These are phyloP conservation scores for Grigorovia jiainica DNA, from an alignment of 805 yeast genomes.

Conservation along the genomic window DNA sequence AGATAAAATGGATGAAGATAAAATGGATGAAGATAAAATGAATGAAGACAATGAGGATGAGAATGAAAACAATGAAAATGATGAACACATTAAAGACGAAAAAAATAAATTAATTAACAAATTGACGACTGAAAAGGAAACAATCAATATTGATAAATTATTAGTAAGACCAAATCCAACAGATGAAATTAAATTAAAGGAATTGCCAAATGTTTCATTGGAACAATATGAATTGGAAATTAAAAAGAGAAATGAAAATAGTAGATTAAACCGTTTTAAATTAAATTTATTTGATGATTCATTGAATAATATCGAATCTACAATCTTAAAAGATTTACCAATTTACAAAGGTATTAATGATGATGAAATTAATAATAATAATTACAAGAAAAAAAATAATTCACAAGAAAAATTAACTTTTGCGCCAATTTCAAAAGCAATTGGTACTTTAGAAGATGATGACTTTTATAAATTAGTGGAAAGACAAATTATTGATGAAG, in stretches of 20 bases:
- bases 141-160: constrained; percentile 33
- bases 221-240: constrained; percentile 20
- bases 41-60: neutral
- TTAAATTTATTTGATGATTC: constrained; percentile 14
- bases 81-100: constrained; percentile 3
- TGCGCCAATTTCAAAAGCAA: constrained; percentile 56
- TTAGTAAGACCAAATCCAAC: constrained; percentile 27
- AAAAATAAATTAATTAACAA: constrained; percentile 1
- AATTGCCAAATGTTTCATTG: constrained; percentile 6
- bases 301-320: constrained; percentile 23
- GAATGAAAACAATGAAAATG: constrained; percentile 4
- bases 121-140: neutral
- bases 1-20: neutral
- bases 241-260: neutral
- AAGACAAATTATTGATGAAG: constrained; percentile 38
- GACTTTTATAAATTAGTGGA: constrained; percentile 48
- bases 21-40: neutral
- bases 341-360: constrained; percentile 23
- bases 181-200: constrained; percentile 21
- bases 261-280: constrained; percentile 23
- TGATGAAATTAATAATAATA: constrained; percentile 11
- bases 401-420: constrained; percentile 20
- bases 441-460: constrained; percentile 56
- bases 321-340: constrained; percentile 28
- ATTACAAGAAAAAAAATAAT: too few species aligned